phyloP scores from a whole-genome alignment of 116 monocot species.

The Thalassia testudinum region DNA sequence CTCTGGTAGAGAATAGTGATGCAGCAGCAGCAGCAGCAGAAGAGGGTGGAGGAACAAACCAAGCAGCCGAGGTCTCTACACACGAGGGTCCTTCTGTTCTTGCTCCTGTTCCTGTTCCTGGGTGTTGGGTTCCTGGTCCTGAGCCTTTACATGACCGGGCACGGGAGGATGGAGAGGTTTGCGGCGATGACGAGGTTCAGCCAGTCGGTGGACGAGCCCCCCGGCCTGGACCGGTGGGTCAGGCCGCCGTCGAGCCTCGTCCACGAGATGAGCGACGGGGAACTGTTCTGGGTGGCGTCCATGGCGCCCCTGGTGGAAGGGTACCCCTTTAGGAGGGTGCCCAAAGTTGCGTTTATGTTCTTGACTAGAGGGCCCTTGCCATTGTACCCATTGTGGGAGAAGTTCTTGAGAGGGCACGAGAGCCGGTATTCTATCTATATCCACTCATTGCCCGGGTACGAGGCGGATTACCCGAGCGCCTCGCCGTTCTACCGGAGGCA shows the following conservation, averaged over 20 bases:
- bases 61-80: slow-evolving; percentile 22
- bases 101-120: slow-evolving; percentile 24
- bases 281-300: slow-evolving; percentile 9
- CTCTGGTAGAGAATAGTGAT: too few species aligned
- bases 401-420: slow-evolving; percentile 10
- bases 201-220: slow-evolving; percentile 16
- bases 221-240: background rate
- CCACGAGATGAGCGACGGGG: slow-evolving; percentile 10
- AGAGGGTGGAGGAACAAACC: too few species aligned
- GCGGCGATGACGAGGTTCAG: slow-evolving; percentile 13
- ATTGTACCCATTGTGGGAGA: slow-evolving; percentile 11
- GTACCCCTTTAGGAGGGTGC: slow-evolving; percentile 7
- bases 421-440: slow-evolving; percentile 8
- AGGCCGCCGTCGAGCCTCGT: slow-evolving; percentile 1
- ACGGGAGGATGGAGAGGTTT: slow-evolving; percentile 15
- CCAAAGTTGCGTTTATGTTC: slow-evolving; percentile 12
- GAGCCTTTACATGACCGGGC: slow-evolving; percentile 45
- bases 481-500: slow-evolving; percentile 12
- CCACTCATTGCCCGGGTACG: slow-evolving; percentile 2
- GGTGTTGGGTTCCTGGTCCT: slow-evolving; percentile 38
- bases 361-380: slow-evolving; percentile 6
- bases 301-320: slow-evolving; percentile 3
- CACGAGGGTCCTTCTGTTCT: slow-evolving; percentile 18
- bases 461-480: background rate
- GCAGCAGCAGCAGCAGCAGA: too few species aligned